A percentile compares a stretch with the other conserved stretches of the same genome.
Evolutionary conservation across 2,329 filamentous ascomycete species (phyloP).

Genomic region (Alternaria brassicicola): DNA sequence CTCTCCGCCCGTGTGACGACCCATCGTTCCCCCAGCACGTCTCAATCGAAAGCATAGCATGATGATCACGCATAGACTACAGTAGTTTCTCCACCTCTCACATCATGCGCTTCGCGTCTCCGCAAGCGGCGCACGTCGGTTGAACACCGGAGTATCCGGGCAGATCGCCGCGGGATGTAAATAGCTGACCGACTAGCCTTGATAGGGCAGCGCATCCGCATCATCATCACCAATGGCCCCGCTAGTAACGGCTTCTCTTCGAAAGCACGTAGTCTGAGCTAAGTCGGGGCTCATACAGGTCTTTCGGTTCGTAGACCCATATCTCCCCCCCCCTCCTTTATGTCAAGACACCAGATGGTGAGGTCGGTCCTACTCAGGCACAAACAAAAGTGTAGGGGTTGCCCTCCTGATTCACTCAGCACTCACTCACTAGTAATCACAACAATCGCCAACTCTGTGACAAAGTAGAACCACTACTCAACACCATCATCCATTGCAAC

Average conservation of each 20-base stretch:
- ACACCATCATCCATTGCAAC: not conserved
- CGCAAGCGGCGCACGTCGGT: not conserved
- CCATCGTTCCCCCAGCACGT: not conserved
- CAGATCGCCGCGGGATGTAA: not conserved
- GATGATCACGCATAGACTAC: not conserved
- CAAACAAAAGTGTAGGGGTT: no score
- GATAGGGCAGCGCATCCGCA: not conserved
- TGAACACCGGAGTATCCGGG: not conserved
- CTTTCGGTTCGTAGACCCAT: not conserved
- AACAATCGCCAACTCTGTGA: not conserved
- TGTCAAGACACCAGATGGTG: no score
- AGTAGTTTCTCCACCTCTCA: not conserved
- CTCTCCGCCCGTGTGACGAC: not conserved
- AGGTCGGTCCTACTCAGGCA: no score
- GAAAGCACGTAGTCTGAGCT: not conserved
- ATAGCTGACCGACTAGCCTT: not conserved
- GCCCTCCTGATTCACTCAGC: no score
- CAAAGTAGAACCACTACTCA: not conserved
- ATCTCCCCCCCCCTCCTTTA: no score
- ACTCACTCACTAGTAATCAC: not conserved
- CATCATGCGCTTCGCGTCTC: not conserved
- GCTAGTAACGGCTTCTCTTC: not conserved
- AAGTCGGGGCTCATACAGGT: not conserved
- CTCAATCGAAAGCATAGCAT: not conserved
- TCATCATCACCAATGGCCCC: not conserved